Percentiles rank a stretch among this genome's conserved stretches.
Evolutionary conservation across 2,329 filamentous ascomycete species (phyloP).

Genomic region (Coniochaeta sp.): DNA sequence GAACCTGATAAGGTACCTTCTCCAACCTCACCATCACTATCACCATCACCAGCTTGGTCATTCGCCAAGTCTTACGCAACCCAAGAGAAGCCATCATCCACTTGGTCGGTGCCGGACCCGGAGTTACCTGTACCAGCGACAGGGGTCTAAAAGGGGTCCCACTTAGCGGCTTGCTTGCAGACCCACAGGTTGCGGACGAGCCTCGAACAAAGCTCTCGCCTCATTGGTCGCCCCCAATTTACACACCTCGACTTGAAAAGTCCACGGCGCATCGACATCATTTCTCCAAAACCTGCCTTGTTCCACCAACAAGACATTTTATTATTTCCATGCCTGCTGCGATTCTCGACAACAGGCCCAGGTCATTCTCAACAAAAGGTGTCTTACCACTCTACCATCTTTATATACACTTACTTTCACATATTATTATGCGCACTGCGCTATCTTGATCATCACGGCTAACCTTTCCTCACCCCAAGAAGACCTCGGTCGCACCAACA

Average conservation of each 20-base stretch:
- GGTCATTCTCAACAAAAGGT: neutral
- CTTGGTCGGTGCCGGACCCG: too few relatives aligned
- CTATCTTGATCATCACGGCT: slow-evolving; percentile 13
- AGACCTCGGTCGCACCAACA: slow-evolving; percentile 12
- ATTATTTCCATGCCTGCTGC: slow-evolving; percentile 3
- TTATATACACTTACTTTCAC: neutral
- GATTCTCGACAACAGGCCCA: neutral
- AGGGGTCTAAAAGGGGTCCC: neutral
- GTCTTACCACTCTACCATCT: slow-evolving; percentile 6
- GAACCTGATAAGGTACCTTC: too few relatives aligned
- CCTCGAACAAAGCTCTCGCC: neutral
- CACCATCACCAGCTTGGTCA: too few relatives aligned
- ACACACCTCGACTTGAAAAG: neutral
- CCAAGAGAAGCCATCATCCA: too few relatives aligned
- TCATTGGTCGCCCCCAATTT: neutral
- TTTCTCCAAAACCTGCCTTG: neutral
- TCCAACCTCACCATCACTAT: too few relatives aligned
- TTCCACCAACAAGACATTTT: neutral
- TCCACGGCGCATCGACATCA: slow-evolving; percentile 3
- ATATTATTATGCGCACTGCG: neutral
- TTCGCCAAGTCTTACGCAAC: too few relatives aligned
- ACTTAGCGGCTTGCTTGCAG: neutral
- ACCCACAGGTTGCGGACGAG: neutral
- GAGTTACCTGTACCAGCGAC: too few relatives aligned
- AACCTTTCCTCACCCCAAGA: slow-evolving; percentile 7